Conservation (phyloP, 306 rosid species). For the Castanea sativa region DNA sequence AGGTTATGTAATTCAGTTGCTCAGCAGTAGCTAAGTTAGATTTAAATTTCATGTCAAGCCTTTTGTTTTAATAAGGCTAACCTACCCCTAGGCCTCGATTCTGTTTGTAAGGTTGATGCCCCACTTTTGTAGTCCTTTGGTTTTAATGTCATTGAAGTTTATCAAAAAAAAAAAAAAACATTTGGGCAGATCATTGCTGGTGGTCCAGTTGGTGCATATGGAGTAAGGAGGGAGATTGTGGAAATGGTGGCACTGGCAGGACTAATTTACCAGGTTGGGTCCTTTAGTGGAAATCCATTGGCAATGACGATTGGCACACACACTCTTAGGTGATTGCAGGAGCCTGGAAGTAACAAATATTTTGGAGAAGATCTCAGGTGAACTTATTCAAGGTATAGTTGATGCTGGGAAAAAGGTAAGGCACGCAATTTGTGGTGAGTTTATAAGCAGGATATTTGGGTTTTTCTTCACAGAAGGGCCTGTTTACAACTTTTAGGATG, state of each 20-base stretch:
- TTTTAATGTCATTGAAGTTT: too few species aligned
- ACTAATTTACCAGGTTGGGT: constrained; percentile 94
- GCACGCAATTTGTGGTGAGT: constrained; percentile 84
- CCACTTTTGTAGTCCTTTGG: too few species aligned
- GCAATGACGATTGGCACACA: constrained; percentile 71
- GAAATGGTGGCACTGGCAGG: constrained; percentile 97
- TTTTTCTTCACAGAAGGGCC: constrained; percentile 96
- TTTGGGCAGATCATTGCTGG: too few species aligned
- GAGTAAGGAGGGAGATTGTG: constrained; percentile 67
- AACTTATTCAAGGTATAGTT: constrained; percentile 72
- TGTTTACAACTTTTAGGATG: constrained; percentile 75
- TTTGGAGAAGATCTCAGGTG: constrained; percentile 64
- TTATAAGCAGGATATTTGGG: constrained; percentile 88
- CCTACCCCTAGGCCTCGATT: too few species aligned
- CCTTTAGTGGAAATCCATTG: constrained; percentile 90
- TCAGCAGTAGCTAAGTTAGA: too few species aligned
- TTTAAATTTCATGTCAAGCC: too few species aligned
- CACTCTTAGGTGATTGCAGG: constrained; percentile 74
- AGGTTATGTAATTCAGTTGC: too few species aligned
- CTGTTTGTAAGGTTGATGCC: too few species aligned
- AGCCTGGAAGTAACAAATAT: constrained; percentile 74
- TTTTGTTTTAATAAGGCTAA: too few species aligned
- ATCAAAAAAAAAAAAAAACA: too few species aligned
- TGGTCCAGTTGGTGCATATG: constrained; percentile 85
- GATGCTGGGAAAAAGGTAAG: constrained; percentile 83